Base-by-base conservation (phyloP, 108 stramenopile genomes). In the Parietichytrium sp. region DNA sequence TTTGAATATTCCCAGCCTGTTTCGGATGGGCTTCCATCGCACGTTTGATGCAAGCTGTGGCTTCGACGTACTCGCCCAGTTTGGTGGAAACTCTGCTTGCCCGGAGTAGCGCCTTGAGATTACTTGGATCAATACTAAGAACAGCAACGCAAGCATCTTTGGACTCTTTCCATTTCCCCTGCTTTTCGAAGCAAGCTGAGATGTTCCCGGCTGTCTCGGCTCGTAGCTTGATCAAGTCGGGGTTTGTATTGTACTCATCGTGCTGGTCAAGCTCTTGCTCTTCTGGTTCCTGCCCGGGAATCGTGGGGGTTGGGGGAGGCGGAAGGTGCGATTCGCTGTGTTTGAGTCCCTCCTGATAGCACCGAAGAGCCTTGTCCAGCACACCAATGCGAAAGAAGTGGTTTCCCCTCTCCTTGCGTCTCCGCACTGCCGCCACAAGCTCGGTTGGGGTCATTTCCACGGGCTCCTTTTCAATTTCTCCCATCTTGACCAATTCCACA, bases 361-460 rank as follows among this genome's bases (percentile, higher is more conserved):
- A 72, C 42, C 45, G 61, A 33, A 72, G 20, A 6, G 61, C 61
- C 61, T 72, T 72, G 20, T 72, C 61, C 38, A 72, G 33, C 15
- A 33, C 38, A 27, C 42, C 61, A 6, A 33, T 10, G 20, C 20
- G 38, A 42, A 72, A 72, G 3, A 72, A 72, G 15, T 10, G 10
- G 42, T 72, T 72, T 16, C 61, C 61, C 29, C 61, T 16, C 61
- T 47, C 61, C 61, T 72, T 72, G 61, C 61, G 61, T 42, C 45
- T 72, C 38, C 61, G 61, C 61, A 72, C 61, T 6, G 8, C 6
- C 23, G 10, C 38, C 13, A 72, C 45, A 27, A 72, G 61, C 2
- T 72, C 61, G 38, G 36, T 23, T 33, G 61, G 61, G 1, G 33
- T 45, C 61, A 72, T 72, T 6, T 72, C 61, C 20, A 72, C 61